These are phyloP conservation scores for Hypoxylon sp. DNA, from an alignment of 2,329 filamentous ascomycete species.

Conservation along the genomic window DNA sequence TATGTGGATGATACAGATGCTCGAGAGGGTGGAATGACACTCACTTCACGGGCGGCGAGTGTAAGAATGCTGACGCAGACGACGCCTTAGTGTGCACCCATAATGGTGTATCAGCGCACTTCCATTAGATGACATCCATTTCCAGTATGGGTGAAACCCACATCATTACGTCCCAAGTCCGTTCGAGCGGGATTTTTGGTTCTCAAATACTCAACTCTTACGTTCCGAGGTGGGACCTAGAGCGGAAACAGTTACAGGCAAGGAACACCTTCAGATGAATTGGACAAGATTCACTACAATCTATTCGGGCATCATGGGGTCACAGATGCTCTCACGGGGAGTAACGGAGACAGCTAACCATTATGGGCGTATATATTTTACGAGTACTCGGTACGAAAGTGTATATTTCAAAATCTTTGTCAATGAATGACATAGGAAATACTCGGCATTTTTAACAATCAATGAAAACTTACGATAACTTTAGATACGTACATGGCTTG, in stretches of 20 bases:
- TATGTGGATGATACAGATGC: not conserved
- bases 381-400: not conserved
- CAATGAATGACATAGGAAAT: not conserved
- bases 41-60: slow-evolving; percentile 13
- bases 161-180: not conserved
- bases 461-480: not conserved
- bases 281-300: slow-evolving; percentile 3
- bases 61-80: slow-evolving; percentile 30
- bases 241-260: not conserved
- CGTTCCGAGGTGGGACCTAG: not conserved
- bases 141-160: not conserved
- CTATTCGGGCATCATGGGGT: not conserved
- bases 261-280: not conserved
- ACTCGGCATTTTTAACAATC: not conserved
- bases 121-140: not conserved
- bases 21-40: not conserved
- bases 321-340: not conserved
- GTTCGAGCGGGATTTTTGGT: not conserved
- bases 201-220: not conserved
- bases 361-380: not conserved
- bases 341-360: not conserved
- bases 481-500: not conserved
- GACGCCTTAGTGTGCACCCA: not conserved
- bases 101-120: not conserved
- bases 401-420: not conserved